Percentiles rank a stretch among this genome's conserved stretches.
These are phyloP conservation scores for Protea cynaroides DNA, from an alignment of 164 flowering plant species.

Conservation along the genomic window DNA sequence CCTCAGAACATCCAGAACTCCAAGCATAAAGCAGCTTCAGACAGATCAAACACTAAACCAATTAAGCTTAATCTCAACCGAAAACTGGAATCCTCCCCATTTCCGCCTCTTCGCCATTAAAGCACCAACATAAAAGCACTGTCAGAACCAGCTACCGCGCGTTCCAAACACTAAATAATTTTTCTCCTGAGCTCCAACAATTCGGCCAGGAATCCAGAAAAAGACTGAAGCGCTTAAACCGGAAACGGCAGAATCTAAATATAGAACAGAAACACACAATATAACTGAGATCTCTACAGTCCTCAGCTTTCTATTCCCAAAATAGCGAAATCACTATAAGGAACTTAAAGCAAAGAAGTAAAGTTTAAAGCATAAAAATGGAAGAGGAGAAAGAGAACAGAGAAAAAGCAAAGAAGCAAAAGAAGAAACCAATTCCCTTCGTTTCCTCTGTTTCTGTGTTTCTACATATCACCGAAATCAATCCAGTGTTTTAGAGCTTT, in stretches of 20 bases:
- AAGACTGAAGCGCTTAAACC: too few relatives aligned
- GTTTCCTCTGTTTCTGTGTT: too few relatives aligned
- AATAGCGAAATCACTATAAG: not conserved
- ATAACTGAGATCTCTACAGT: not conserved
- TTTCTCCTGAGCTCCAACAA: too few relatives aligned
- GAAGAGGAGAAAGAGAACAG: not conserved
- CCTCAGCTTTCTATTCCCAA: not conserved
- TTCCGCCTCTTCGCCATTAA: slow-evolving; percentile 14
- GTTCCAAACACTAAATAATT: not conserved
- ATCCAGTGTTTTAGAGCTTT: not conserved
- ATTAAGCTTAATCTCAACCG: slow-evolving; percentile 4
- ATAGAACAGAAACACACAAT: not conserved
- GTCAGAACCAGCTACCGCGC: not conserved
- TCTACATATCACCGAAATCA: slow-evolving; percentile 19
- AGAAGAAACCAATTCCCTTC: not conserved
- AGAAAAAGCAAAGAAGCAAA: not conserved
- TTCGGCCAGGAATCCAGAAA: too few relatives aligned
- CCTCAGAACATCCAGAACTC: not conserved
- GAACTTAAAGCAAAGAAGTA: too few relatives aligned
- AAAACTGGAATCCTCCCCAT: slow-evolving; percentile 2
- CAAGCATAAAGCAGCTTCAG: not conserved
- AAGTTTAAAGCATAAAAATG: not conserved
- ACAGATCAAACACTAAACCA: not conserved
- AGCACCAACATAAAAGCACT: not conserved
- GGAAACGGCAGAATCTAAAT: not conserved